phyloP scores from a whole-genome alignment of 306 rosid genomes.

The Acacia confusa region DNA sequence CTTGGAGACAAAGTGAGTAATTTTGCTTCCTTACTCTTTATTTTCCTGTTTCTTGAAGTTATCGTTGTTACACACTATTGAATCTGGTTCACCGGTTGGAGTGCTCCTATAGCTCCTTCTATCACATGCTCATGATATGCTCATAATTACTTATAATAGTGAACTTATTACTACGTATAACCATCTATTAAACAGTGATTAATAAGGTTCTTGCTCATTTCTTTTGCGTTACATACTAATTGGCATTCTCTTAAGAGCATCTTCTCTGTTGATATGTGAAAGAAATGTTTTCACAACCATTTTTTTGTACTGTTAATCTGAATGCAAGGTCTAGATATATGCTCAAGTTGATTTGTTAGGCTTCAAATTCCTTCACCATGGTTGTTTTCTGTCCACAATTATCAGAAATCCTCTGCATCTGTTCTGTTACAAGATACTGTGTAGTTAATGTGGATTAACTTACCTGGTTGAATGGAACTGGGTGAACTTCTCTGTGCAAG shows the following conservation, averaged over 20 bases:
- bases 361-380: neutral
- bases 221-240: neutral
- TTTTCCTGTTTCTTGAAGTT: conserved; percentile 25
- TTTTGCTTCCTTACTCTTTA: conserved; percentile 6
- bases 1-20: conserved; percentile 75
- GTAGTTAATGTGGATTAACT: neutral
- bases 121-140: neutral
- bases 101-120: conserved; percentile 9
- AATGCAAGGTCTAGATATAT: neutral
- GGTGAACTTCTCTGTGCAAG: neutral
- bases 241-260: neutral
- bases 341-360: neutral
- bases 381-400: neutral
- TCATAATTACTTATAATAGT: neutral
- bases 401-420: neutral
- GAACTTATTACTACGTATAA: neutral
- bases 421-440: neutral
- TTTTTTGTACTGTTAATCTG: neutral
- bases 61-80: conserved; percentile 1
- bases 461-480: neutral
- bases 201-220: conserved; percentile 12
- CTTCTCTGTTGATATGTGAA: neutral
- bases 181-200: neutral
- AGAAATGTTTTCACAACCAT: neutral
- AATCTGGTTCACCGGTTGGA: conserved; percentile 15